Conservation (phyloP, 306 rosid genomes). For the Comarum palustre region DNA sequence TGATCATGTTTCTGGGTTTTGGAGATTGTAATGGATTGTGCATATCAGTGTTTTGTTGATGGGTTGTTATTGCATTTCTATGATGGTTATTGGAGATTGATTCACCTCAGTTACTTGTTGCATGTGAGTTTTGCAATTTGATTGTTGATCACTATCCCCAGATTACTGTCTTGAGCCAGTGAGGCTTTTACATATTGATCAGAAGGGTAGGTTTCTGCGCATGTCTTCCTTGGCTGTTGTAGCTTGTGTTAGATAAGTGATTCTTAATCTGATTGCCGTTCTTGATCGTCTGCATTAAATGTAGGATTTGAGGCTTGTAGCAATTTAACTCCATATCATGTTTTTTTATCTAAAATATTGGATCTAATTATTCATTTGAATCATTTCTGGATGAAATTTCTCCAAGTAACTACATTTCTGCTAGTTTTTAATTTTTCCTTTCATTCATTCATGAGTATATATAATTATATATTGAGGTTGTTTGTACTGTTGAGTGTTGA, state of each 20-base stretch:
- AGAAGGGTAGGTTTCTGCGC: background rate
- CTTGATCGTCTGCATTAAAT: background rate
- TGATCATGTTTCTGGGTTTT: constrained; percentile 29
- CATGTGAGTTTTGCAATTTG: background rate
- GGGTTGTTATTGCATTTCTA: background rate
- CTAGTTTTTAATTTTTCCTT: background rate
- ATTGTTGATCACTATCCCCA: background rate
- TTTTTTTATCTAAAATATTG: background rate
- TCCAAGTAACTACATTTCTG: background rate
- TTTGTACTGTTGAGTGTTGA: background rate
- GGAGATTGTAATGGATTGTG: background rate
- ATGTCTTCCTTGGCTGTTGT: constrained; percentile 4
- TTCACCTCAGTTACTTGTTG: background rate
- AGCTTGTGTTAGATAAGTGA: background rate
- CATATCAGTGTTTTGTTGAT: background rate
- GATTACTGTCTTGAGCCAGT: background rate
- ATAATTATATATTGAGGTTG: background rate
- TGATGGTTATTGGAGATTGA: constrained; percentile 4
- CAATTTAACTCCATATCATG: background rate
- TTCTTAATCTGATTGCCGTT: background rate
- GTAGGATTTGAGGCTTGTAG: background rate
- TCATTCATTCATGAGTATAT: background rate
- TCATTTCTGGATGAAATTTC: constrained; percentile 1
- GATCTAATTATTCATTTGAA: background rate
- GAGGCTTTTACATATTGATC: background rate